These are phyloP conservation scores for Adiantum capillusveneris DNA, from an alignment of 75 land plant species.

Conservation along the genomic window DNA sequence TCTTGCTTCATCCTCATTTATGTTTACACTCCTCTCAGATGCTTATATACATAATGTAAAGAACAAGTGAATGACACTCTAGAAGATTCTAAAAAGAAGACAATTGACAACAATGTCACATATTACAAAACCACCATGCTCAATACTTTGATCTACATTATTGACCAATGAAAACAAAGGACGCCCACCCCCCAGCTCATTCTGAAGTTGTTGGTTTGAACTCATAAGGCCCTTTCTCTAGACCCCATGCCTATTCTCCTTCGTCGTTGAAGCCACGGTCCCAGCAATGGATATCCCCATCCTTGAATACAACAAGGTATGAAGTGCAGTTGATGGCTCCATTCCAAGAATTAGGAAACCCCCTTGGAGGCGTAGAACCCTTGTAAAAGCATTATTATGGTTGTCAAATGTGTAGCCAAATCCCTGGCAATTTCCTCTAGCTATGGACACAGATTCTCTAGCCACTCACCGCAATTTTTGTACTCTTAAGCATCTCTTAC, in stretches of 20 bases:
- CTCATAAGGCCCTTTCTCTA: constrained; percentile 75
- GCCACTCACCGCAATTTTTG: constrained; percentile 89
- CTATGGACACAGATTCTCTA: constrained; percentile 70
- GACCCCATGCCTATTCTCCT: constrained; percentile 92
- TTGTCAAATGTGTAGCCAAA: constrained; percentile 79
- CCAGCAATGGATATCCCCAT: constrained; percentile 83
- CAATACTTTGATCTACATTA: too few relatives aligned
- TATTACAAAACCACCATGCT: too few relatives aligned
- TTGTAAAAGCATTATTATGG: constrained; percentile 87
- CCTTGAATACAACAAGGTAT: constrained; percentile 60
- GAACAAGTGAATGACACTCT: too few relatives aligned
- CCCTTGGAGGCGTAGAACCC: constrained; percentile 91
- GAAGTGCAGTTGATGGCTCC: constrained; percentile 85
- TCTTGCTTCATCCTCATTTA: too few relatives aligned
- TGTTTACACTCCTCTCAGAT: too few relatives aligned
- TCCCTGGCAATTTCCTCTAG: constrained; percentile 87
- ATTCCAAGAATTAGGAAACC: constrained; percentile 96
- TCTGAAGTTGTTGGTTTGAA: constrained; percentile 65
- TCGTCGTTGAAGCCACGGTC: constrained; percentile 83
- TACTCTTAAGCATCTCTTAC: constrained; percentile 87
- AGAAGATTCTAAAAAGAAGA: too few relatives aligned
- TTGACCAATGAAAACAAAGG: too few relatives aligned
- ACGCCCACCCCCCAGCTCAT: too few relatives aligned
- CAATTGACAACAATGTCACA: too few relatives aligned
- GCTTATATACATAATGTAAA: too few relatives aligned